Percentiles rank a stretch among this genome's conserved stretches.
phyloP scores from a whole-genome alignment of 2,329 filamentous ascomycete genomes.

The Elsinoe fawcettii region DNA sequence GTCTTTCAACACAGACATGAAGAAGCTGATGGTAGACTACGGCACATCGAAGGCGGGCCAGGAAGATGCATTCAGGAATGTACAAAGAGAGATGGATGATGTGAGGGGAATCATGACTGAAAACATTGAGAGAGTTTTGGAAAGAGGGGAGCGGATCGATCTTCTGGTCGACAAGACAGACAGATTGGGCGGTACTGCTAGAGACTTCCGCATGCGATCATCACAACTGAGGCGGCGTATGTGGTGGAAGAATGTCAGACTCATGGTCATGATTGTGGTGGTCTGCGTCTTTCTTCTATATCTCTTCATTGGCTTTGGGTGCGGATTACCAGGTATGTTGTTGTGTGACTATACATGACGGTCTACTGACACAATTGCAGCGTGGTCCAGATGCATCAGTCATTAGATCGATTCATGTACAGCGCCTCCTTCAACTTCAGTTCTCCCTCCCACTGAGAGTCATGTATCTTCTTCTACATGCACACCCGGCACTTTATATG shows the following conservation, averaged over 20 bases:
- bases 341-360: not conserved
- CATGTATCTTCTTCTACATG: not conserved
- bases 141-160: slow-evolving; percentile 88
- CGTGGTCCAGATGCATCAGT: slow-evolving; percentile 32
- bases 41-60: slow-evolving; percentile 68
- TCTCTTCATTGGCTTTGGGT: slow-evolving; percentile 63
- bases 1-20: slow-evolving; percentile 74
- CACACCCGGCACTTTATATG: not conserved
- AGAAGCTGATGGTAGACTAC: slow-evolving; percentile 71
- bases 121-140: slow-evolving; percentile 83
- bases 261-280: slow-evolving; percentile 72
- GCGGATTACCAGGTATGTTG: slow-evolving; percentile 54
- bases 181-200: slow-evolving; percentile 74
- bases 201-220: slow-evolving; percentile 83
- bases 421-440: too few relatives aligned
- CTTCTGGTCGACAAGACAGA: slow-evolving; percentile 95
- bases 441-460: too few relatives aligned
- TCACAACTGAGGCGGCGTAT: slow-evolving; percentile 81
- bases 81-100: slow-evolving; percentile 84
- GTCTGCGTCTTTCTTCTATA: slow-evolving; percentile 67
- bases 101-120: slow-evolving; percentile 88
- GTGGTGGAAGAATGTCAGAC: slow-evolving; percentile 99
- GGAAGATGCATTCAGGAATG: slow-evolving; percentile 74
- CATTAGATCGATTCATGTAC: slow-evolving; percentile 20
- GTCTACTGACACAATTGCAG: slow-evolving; percentile 22